Evolutionary conservation across 345 rosid genomes (phyloP), one percentile per base, ranked within the genome.

Genomic region (Melaleuca alternifolia): DNA sequence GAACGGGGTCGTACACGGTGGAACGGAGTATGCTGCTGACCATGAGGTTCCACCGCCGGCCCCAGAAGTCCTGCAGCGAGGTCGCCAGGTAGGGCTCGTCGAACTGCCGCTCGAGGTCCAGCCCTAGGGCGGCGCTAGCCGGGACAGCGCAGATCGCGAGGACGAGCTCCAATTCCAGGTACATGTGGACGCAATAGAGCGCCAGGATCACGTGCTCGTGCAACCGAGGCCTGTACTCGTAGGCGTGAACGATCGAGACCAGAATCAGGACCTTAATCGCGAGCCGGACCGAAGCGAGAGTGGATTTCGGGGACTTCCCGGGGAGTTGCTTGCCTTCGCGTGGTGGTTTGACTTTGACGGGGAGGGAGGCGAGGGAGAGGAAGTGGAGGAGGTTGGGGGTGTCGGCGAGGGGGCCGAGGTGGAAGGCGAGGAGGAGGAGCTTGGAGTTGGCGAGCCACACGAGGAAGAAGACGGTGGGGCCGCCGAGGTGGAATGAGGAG

Each of bases 61-160:
- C 90, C 98, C 98, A 96, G 52, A 96, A 96, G 89, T 95, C 97
- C 86, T 96, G 99, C 3, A 96, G 87, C 6, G 98, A 94, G 75
- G 95, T 93, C 50, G 96, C 26, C 6, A 94, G 89, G 88, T 91
- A 93, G 3, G 96, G 98, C 83, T 93, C 94, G 50, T 93, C 89
- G 84, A 94, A 95, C 82, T 92, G 95, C 20, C 95, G 98, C 85
- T 94, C 94, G 11, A 93, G 85, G 83, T 94, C 94, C 77, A 90
- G 86, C 18, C 98, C 94, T 0, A 90, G 84, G 2, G 94, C 59
- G 86, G 88, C 87, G 48, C 88, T 89, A 62, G 92, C 94, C 1
- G 93, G 92, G 54, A 81, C n/a, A 6, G 91, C 90, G 30, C 61
- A 33, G 10, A 89, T 23, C 87, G 89, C 89, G 41, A 94, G 54